Percentiles rank a stretch among this genome's conserved stretches.
These are phyloP conservation scores for Fusarium pseudograminearum DNA, from an alignment of 2,329 filamentous ascomycete species.

Conservation along the genomic window DNA sequence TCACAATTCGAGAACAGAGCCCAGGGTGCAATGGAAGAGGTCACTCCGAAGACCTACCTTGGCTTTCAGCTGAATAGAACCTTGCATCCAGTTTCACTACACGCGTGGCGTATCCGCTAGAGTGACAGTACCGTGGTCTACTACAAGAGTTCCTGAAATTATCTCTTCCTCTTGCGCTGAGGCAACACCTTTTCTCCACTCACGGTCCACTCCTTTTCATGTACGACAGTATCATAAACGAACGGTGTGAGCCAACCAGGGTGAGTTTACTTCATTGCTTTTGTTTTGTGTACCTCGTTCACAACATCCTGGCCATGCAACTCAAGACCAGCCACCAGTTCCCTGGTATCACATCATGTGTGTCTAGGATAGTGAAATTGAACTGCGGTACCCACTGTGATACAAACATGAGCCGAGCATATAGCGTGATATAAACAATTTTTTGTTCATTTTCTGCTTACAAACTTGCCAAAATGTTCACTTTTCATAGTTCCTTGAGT, in stretches of 20 bases:
- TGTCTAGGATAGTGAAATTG: neutral
- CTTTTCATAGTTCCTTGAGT: neutral
- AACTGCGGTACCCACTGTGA: neutral
- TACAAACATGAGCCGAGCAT: neutral
- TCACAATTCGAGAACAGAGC: neutral
- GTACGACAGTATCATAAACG: constrained; percentile 2
- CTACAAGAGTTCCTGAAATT: neutral
- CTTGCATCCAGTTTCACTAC: neutral
- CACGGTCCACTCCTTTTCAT: neutral
- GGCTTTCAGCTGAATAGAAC: constrained; percentile 8
- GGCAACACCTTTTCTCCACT: constrained; percentile 4
- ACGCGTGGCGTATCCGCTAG: neutral
- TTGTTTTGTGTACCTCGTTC: neutral
- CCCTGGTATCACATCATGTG: neutral
- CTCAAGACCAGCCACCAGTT: too few species aligned
- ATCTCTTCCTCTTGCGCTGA: neutral
- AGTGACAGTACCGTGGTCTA: neutral
- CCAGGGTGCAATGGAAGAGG: neutral
- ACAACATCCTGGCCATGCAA: neutral
- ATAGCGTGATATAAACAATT: neutral
- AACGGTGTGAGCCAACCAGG: neutral
- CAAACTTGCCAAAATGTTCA: neutral
- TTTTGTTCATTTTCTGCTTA: neutral
- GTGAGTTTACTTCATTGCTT: neutral
- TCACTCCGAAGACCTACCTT: neutral